Evolutionary conservation across 306 rosid genomes (phyloP), one percentile per base, ranked within the genome.

Genomic region (Rosa rugosa): DNA sequence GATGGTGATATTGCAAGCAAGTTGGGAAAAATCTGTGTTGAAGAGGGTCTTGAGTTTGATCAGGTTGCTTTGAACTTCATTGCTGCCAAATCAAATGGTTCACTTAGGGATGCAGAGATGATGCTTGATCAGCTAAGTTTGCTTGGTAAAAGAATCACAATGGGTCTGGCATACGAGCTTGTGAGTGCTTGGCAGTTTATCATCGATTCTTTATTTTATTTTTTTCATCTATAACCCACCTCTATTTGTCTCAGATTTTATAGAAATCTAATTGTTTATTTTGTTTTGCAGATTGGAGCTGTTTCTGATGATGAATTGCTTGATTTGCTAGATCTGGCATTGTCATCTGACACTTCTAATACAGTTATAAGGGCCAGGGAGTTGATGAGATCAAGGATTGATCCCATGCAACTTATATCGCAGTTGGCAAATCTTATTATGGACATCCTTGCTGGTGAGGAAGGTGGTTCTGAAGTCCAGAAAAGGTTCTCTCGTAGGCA

Each of bases 91-190:
- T 91, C 95, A 0, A 85, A 82, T 69, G 97, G 98, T 67, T 93
- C 98, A 41, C 85, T 93, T 57, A 90, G 98, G 86, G 98, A 91
- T 84, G 98, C 95, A 17, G 97, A 91, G 87, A 93, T 88, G 90
- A 88, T 91, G 95, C 93, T 93, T 78, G 97, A 93, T 85, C 98
- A 93, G 81, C 86, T 93, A 66, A 91, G 98, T 87, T 91, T 93
- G 83, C 92, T 93, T 31, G 90, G 91, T 25, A 91, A 77, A 87
- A 93, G 51, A 83, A 84, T 93, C 83, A 85, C 90, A n/a, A 36
- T 84, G 76, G 76, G 88, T 42, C 54, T 88, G 75, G 95, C 89
- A 56, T 82, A 91, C 2, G 98, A 91, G 69, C 95, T 93, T 60
- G 98, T 91, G 84, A 91, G 98, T 88, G 54, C 72, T 45, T 4